Conservation (phyloP, 2,329 filamentous ascomycete genomes). For the Verticillium dahliae region DNA sequence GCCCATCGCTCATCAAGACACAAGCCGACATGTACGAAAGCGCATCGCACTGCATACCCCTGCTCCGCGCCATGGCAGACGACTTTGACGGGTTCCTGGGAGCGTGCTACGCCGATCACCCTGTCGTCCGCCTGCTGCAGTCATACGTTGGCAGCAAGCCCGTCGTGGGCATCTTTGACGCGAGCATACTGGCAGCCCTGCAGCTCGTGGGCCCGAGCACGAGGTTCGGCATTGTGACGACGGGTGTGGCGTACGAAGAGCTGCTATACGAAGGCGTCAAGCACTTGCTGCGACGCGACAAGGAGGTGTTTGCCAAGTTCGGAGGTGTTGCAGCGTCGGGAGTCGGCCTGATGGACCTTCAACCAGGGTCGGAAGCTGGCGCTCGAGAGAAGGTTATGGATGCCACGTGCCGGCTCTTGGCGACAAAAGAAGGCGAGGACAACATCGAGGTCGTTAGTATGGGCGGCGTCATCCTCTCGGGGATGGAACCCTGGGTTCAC, state of each 20-base stretch:
- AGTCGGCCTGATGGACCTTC: constrained; percentile 5
- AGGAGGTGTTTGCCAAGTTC: constrained; percentile 4
- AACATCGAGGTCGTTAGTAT: constrained; percentile 6
- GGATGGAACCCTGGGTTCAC: constrained; percentile 10
- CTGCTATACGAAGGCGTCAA: constrained; percentile 4
- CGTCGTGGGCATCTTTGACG: constrained; percentile 10
- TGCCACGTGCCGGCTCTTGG: constrained; percentile 1
- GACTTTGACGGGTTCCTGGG: constrained; percentile 10
- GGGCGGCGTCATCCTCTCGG: constrained; percentile 8
- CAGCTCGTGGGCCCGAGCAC: constrained; percentile 1
- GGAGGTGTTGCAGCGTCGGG: constrained; percentile 7
- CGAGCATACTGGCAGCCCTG: constrained; percentile 8
- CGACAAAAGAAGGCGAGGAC: neutral
- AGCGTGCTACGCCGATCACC: constrained; percentile 11
- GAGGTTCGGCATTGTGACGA: constrained; percentile 9
- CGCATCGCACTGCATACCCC: constrained; percentile 6
- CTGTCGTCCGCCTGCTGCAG: constrained; percentile 5
- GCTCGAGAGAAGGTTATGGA: constrained; percentile 2
- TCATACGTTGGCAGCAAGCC: constrained; percentile 6
- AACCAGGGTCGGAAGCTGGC: neutral
- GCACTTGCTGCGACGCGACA: constrained; percentile 1
- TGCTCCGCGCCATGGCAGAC: constrained; percentile 3
- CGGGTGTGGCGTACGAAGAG: constrained; percentile 4
- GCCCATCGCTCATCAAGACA: constrained; percentile 7
- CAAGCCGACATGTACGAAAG: constrained; percentile 10